A percentile compares a stretch with the other conserved stretches of the same genome.
Evolutionary conservation across 805 yeast species (phyloP).

Genomic region (Ogataea henricii): DNA sequence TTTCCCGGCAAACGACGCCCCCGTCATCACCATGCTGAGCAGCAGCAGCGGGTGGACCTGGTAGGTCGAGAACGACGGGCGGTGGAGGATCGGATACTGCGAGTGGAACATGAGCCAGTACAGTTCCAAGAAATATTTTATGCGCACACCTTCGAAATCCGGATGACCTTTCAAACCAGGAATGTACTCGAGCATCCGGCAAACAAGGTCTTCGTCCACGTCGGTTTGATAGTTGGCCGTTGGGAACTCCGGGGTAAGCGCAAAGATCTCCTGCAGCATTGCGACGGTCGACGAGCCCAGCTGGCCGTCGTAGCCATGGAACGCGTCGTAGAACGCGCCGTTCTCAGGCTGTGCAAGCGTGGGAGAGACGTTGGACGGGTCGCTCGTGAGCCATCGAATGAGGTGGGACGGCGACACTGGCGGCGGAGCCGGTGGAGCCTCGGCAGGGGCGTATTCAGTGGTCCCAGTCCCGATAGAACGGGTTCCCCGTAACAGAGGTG

Average conservation of each 20-base stretch:
- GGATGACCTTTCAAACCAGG: slow-evolving; percentile 21
- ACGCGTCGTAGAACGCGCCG: slow-evolving; percentile 19
- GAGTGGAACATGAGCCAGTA: slow-evolving; percentile 62
- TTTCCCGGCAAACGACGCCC: slow-evolving; percentile 38
- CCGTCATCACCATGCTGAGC: slow-evolving; percentile 56
- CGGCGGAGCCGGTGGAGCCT: background rate
- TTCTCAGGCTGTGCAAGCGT: slow-evolving; percentile 11
- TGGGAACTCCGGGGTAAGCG: slow-evolving; percentile 28
- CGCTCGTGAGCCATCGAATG: slow-evolving; percentile 23
- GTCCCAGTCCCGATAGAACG: too few relatives aligned
- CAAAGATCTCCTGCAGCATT: slow-evolving; percentile 26
- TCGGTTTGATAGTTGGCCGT: slow-evolving; percentile 25
- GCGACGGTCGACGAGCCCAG: slow-evolving; percentile 22
- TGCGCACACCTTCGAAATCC: slow-evolving; percentile 22
- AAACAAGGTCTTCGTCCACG: slow-evolving; percentile 16
- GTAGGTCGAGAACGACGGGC: slow-evolving; percentile 51
- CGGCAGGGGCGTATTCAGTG: too few relatives aligned
- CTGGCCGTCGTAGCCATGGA: slow-evolving; percentile 19
- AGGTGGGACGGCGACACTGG: slow-evolving; percentile 20
- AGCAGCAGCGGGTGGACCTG: slow-evolving; percentile 53
- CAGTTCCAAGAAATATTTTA: slow-evolving; percentile 29
- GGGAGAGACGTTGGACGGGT: slow-evolving; percentile 18
- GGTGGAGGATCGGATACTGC: slow-evolving; percentile 51
- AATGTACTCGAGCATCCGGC: slow-evolving; percentile 22
- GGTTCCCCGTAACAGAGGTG: too few relatives aligned